A percentile compares a stretch with the other conserved stretches of the same genome.
These are phyloP conservation scores for Puccinia novopanici DNA, from an alignment of 1,284 basidiomycete genomes.

Conservation along the genomic window DNA sequence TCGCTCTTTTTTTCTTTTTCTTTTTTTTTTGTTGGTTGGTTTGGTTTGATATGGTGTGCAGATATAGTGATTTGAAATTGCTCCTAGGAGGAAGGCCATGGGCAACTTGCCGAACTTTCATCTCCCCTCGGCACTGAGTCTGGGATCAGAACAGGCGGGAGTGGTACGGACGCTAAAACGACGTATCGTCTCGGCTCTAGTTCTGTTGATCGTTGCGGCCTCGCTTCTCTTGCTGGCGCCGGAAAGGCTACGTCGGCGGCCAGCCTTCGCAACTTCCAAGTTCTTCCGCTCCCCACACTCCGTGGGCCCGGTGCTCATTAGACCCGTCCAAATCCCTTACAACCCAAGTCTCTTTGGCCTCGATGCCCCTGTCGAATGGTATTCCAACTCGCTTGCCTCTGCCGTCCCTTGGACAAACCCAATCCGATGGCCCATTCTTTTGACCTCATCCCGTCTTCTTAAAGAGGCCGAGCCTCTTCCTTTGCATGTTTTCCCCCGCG, in stretches of 20 bases:
- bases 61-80: background rate
- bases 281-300: background rate
- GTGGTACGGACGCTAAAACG: constrained; percentile 9
- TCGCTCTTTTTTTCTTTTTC: too few species aligned
- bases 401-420: constrained; percentile 15
- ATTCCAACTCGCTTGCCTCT: background rate
- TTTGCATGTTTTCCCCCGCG: constrained; percentile 21
- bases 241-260: background rate
- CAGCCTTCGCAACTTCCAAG: background rate
- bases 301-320: background rate
- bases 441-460: background rate
- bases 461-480: background rate
- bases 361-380: constrained; percentile 24
- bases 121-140: background rate
- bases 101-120: background rate
- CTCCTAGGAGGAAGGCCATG: background rate
- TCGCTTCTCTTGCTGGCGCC: constrained; percentile 2
- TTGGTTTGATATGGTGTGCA: too few species aligned
- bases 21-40: too few species aligned
- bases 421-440: background rate
- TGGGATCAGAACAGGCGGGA: background rate
- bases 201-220: background rate
- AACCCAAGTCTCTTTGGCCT: constrained; percentile 22
- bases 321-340: constrained; percentile 19
- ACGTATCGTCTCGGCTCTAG: background rate